A percentile compares a stretch with the other conserved stretches of the same genome.
phyloP scores from a whole-genome alignment of 2,329 filamentous ascomycete genomes.

The Alternaria atra region DNA sequence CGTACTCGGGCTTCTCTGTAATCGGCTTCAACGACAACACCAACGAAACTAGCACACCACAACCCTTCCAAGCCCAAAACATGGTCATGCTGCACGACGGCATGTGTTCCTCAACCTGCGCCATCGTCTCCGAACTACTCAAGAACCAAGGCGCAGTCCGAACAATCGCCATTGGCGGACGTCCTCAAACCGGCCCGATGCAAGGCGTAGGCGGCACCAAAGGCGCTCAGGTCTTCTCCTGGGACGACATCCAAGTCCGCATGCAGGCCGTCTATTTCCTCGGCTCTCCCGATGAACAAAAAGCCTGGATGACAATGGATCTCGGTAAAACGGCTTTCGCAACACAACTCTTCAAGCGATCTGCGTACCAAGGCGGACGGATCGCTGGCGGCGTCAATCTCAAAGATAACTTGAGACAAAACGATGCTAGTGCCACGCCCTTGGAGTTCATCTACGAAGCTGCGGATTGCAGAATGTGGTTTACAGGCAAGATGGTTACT shows the following conservation, averaged over 20 bases:
- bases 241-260: constrained; percentile 45
- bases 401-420: constrained; percentile 50
- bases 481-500: constrained; percentile 47
- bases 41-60: constrained; percentile 41
- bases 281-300: constrained; percentile 41
- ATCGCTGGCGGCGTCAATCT: constrained; percentile 48
- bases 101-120: constrained; percentile 58
- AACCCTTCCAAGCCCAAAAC: constrained; percentile 51
- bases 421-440: constrained; percentile 49
- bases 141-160: constrained; percentile 56
- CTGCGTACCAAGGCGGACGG: constrained; percentile 33
- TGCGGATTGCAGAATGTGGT: constrained; percentile 53
- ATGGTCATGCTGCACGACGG: constrained; percentile 57
- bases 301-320: constrained; percentile 38
- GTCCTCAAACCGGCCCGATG: constrained; percentile 53
- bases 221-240: constrained; percentile 51
- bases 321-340: constrained; percentile 46
- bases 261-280: constrained; percentile 45
- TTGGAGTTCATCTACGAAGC: constrained; percentile 55
- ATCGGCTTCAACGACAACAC: constrained; percentile 43
- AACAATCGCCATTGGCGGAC: constrained; percentile 55
- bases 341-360: constrained; percentile 45
- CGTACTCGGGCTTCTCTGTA: constrained; percentile 41
- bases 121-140: constrained; percentile 57
- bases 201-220: constrained; percentile 58